Base-by-base conservation (phyloP, 208 protist genomes). In the Leishmania braziliensis region DNA sequence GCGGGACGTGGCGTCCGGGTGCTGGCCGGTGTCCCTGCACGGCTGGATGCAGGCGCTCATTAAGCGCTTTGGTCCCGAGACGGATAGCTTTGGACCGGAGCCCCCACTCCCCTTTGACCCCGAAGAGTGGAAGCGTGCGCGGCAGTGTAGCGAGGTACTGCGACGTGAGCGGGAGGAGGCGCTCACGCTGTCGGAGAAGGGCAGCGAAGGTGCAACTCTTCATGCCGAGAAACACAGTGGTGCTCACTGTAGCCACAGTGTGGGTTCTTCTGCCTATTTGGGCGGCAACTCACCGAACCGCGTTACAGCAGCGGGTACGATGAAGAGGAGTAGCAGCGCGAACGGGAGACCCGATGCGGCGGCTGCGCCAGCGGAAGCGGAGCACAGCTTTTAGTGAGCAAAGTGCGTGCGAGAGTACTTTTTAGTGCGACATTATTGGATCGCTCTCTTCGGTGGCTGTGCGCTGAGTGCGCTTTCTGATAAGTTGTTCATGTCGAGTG, bases 11-110 rank as follows among this genome's bases (percentile, higher is more conserved):
- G 92, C 87, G 39, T 90, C 88, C 3, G 90, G 86, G 29, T 66
- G 84, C 72, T 97, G 94, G 92, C 87, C 89, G 14, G 69, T 89
- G 12, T 93, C 91, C 1, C 81, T 97, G 18, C 63, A 84, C 69
- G 75, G 91, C 63, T 96, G 92, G 91, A 58, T 95, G 86, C 66
- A 93, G 43, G 26, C 84, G 62, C 83, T 95, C 18, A 69, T 91
- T 26, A 87, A 92, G 84, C 84, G 70, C 14, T 88, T 88, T 60
- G 89, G 90, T 33, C 80, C 84, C 12, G 90, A 91, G 78, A 84
- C 75, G 51, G 54, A 48, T n/a, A 82, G 58, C 54, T 78, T 84
- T 26, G 88, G 87, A 6, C 85, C 88, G 16, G 86, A 86, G 70
- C 90, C 89, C 26, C 69, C 86, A 36, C 88, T 96, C 60, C 84